phyloP scores from a whole-genome alignment of 768 basidiomycete species.

The Favolaschia claudopus region DNA sequence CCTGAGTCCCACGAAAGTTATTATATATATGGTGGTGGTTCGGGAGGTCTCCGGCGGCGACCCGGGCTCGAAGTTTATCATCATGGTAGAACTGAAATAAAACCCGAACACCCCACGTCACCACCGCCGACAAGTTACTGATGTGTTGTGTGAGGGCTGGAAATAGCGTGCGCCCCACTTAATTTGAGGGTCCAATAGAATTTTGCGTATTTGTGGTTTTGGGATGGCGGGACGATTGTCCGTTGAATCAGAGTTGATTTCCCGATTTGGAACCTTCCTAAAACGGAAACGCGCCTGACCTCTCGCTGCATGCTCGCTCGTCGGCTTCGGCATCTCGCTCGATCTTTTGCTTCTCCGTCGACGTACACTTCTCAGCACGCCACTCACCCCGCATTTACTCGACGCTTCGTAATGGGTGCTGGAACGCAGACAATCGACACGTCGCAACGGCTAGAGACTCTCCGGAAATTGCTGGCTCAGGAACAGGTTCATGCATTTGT shows the following conservation, averaged over 20 bases:
- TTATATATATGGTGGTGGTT: too few species aligned
- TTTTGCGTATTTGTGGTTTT: too few species aligned
- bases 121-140: too few species aligned
- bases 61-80: too few species aligned
- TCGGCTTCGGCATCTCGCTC: conserved; percentile 11
- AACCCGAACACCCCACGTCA: too few species aligned
- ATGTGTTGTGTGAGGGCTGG: too few species aligned
- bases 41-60: too few species aligned
- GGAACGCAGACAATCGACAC: conserved; percentile 49
- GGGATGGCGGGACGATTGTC: not conserved
- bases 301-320: conserved; percentile 19
- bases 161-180: too few species aligned
- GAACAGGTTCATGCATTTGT: conserved; percentile 71
- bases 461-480: conserved; percentile 51
- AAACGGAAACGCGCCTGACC: conserved; percentile 7
- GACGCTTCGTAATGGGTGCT: conserved; percentile 32
- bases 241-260: not conserved
- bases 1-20: too few species aligned
- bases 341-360: not conserved
- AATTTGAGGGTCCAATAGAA: too few species aligned
- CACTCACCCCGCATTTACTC: conserved; percentile 1
- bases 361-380: not conserved
- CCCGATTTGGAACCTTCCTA: not conserved
- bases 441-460: conserved; percentile 51
- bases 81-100: too few species aligned